Evolutionary conservation across 495 filamentous ascomycete species (phyloP).

Genomic region (Venustampulla echinocandica): DNA sequence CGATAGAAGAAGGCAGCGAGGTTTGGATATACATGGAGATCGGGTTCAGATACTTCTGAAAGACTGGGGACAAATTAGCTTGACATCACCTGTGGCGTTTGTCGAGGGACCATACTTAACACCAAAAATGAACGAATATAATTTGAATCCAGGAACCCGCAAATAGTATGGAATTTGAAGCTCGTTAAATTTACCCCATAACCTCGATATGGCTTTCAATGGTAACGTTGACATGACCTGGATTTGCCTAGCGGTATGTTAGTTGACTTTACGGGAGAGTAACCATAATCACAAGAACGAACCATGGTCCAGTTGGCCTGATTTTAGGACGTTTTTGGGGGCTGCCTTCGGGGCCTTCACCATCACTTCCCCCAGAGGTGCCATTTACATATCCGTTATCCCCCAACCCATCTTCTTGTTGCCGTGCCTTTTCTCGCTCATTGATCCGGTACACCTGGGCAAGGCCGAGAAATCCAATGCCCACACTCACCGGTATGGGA

Average conservation of each 20-base stretch:
- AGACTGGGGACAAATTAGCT: constrained; percentile 39
- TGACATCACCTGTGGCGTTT: not conserved
- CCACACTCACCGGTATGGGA: constrained; percentile 87
- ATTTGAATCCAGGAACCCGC: constrained; percentile 85
- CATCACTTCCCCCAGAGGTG: constrained; percentile 24
- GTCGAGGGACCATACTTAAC: constrained; percentile 53
- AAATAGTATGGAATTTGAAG: constrained; percentile 82
- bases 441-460: constrained; percentile 74
- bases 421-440: constrained; percentile 44
- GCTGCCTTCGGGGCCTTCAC: constrained; percentile 28
- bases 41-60: constrained; percentile 74
- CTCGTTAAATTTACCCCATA: constrained; percentile 97
- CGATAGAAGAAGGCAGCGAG: constrained; percentile 97
- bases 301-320: constrained; percentile 83
- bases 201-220: constrained; percentile 81
- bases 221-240: constrained; percentile 94
- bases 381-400: constrained; percentile 20
- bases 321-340: constrained; percentile 63
- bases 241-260: constrained; percentile 56
- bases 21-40: constrained; percentile 85
- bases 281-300: constrained; percentile 21
- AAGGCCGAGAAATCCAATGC: constrained; percentile 77
- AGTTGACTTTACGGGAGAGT: constrained; percentile 2
- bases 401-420: constrained; percentile 44
- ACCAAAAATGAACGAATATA: constrained; percentile 88